Base-by-base conservation (phyloP, 495 filamentous ascomycete species). In the Schizothecium vesticola region DNA sequence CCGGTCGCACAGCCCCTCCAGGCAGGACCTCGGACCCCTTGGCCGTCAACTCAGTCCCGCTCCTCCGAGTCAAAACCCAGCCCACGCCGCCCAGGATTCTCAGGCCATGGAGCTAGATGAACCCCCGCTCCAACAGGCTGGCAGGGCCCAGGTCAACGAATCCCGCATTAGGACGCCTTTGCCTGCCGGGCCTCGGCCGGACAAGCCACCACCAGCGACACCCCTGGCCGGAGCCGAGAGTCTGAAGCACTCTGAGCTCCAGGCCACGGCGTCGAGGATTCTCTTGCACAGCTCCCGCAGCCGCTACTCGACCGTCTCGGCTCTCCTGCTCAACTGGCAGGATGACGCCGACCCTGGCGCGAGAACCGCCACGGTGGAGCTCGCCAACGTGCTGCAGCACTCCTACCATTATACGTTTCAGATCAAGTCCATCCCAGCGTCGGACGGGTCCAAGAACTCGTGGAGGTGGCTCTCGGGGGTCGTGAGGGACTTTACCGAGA, bases 81-180 rank as follows among this genome's bases (percentile, higher is more conserved):
- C 71, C 63, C 33, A 59, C 22, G 77, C 79, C 72, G 74, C 74
- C 64, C 80, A 80, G 29, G 78, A 80, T 61, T 71, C 81, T 5
- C 79, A 80, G 65, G 82, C 82, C 25, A 79, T 77, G 75, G 73
- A 77, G n/a, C 25, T 78, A 13, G 77, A 79, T 33, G 51, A 67
- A 11, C 63, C 70, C 19, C 74, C 78, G 43, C 43, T 74, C 28
- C 77, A 72, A 28, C 72, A 77, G 36, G 68, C 75, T 16, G 71
- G 76, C 24, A 75, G 77, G 26, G 69, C 76, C 57, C 68, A 76
- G 25, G 74, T 80, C 62, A 77, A 65, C 67, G 81, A 84, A 43
- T 56, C 80, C 19, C 79, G 81, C n/a, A 80, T 80, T 60, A 75
- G 82, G 63, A 84, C 81, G 13, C 82, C 82, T 55, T 70, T 84